Base-by-base conservation (phyloP, 192 early-diverging fungal genomes). In the Entomortierella parvispora region DNA sequence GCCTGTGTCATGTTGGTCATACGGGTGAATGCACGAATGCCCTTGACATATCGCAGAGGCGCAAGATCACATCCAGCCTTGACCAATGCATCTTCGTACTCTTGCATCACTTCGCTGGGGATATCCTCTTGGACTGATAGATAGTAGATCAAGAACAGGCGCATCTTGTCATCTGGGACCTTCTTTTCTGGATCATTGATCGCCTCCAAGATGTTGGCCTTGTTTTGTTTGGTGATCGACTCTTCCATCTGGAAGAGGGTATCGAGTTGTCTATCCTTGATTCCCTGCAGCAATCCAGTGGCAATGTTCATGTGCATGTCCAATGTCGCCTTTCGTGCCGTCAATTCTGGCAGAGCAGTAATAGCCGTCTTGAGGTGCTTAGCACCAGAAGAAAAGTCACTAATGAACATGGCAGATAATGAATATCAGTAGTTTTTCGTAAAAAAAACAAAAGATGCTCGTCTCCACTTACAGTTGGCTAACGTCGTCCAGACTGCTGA, bases 281-380 rank as follows among this genome's bases (percentile, higher is more conserved):
- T 98, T 23, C 84, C 82, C 25, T 93, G 89, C 17, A 99, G 84
- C 66, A 99, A 75, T 22, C 86, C 82, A 2, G 96, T 99, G 4
- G 97, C 96, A 55, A 99, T 93, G 72, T 95, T 96, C 95, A 97
- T 99, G 72, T 99, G 98, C 93, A 97, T 97, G 75, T 99, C 98
- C 26, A 99, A 82, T 15, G 92, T 90, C 12, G 91, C 85, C 80
- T 99, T 98, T 51, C 96, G 86, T 17, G 95, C 95, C 20, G 96
- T 97, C 58, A 99, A 86, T 72, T 97, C 95, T 1, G 98, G 98
- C 6, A 99, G 81, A n/a, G 90, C 87, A 4, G 90, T 95, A 49
- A 99, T 95, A 5, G 97, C 96, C 0, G 90, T 86, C 78, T 95
- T 92, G 57, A 99, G 86, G 66, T 92, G 85, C 80, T 95, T 93